A percentile compares a stretch with the other conserved stretches of the same genome.
These are phyloP conservation scores for Penicilliopsis zonata DNA, from an alignment of 495 filamentous ascomycete genomes.

Conservation along the genomic window DNA sequence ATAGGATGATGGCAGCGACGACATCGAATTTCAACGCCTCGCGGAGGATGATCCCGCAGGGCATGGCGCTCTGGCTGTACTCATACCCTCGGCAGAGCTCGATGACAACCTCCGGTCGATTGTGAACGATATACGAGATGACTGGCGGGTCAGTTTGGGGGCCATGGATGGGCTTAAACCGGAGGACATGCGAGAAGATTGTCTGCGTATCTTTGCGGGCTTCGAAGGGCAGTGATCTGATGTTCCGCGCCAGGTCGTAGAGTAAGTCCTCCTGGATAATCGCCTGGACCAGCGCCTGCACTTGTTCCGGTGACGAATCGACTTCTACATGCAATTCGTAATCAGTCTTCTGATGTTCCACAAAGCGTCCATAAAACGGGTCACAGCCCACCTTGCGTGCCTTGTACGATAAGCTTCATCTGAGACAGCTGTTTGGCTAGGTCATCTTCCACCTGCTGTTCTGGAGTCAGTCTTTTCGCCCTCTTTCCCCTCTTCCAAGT, in stretches of 20 bases:
- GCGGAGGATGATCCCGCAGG: slow-evolving; percentile 79
- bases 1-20: slow-evolving; percentile 78
- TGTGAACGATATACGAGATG: slow-evolving; percentile 72
- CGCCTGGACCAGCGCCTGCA: slow-evolving; percentile 63
- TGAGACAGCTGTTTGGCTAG: slow-evolving; percentile 64
- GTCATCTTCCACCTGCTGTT: slow-evolving; percentile 54
- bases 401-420: slow-evolving; percentile 76
- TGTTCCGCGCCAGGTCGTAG: slow-evolving; percentile 62
- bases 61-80: slow-evolving; percentile 81
- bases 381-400: slow-evolving; percentile 56
- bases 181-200: slow-evolving; percentile 79
- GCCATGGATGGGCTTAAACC: slow-evolving; percentile 53
- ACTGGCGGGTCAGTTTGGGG: slow-evolving; percentile 58
- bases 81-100: slow-evolving; percentile 85
- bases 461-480: slow-evolving; percentile 9
- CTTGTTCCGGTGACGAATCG: slow-evolving; percentile 75
- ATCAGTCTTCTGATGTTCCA: too few relatives aligned
- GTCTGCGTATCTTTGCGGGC: slow-evolving; percentile 81
- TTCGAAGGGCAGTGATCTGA: slow-evolving; percentile 85
- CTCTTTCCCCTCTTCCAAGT: too few relatives aligned
- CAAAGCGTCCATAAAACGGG: too few relatives aligned
- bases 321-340: slow-evolving; percentile 56
- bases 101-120: slow-evolving; percentile 75
- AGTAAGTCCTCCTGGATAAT: slow-evolving; percentile 84
- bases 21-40: slow-evolving; percentile 89